phyloP scores from a whole-genome alignment of 2,329 filamentous ascomycete species.

The Sporothrix schenckii region DNA sequence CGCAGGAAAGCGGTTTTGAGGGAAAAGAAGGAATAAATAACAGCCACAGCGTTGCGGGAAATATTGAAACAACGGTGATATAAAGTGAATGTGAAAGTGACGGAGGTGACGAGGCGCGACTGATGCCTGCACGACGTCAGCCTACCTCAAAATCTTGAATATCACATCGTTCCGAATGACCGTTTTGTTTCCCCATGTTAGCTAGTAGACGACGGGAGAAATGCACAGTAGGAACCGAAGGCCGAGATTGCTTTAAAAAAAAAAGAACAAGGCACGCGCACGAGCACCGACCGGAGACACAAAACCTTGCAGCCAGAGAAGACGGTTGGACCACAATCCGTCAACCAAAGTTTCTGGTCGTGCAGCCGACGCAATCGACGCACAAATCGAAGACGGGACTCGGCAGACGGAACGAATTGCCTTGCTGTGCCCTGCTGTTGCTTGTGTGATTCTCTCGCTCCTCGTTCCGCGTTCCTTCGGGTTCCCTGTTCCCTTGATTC shows the following conservation, averaged over 20 bases:
- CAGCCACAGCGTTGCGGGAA: not conserved
- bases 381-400: constrained; percentile 21
- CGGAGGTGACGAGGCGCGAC: not conserved
- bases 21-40: not conserved
- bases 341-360: not conserved
- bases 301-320: not conserved
- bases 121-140: not conserved
- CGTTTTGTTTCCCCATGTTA: not conserved
- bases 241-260: not conserved
- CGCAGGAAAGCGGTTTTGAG: not conserved
- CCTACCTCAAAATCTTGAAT: constrained; percentile 2
- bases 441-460: not conserved
- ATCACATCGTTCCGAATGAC: not conserved
- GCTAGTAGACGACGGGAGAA: not conserved
- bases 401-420: constrained; percentile 23
- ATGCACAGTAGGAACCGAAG: not conserved
- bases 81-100: not conserved
- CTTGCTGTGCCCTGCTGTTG: constrained; percentile 8
- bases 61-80: not conserved
- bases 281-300: constrained; percentile 1
- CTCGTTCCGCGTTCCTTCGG: not conserved
- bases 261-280: not conserved
- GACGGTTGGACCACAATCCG: constrained; percentile 17
- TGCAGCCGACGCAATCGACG: constrained; percentile 2
- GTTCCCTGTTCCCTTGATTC: constrained; percentile 1